Base-by-base conservation (phyloP, 257 asterid species). In the Apocynum venetum region DNA sequence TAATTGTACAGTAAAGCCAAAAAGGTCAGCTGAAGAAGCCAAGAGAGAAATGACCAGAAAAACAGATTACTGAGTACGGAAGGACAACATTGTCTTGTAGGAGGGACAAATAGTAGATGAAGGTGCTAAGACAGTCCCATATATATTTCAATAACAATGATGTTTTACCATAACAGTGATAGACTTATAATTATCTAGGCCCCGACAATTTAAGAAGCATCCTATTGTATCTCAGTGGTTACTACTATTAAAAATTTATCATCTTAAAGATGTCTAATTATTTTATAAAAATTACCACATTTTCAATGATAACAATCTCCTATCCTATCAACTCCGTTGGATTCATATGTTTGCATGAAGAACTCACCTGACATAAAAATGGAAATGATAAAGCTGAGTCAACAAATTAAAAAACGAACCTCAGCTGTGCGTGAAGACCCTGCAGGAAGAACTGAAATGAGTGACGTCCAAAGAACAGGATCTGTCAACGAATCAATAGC, bases 401-500 rank as follows among this genome's bases (percentile, higher is more conserved):
- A 61, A 65, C 63, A 56, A 55, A 76, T 44, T 78, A 80, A 83
- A 78, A 77, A 63, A 79, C 88, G 57, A 56, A 94, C 98, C 98
- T 95, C 97, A 43, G 86, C 79, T 53, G 86, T 69, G 76, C 77
- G 87, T 59, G 97, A 90, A 82, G 98, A 86, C 77, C 94, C 98
- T 38, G 86, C 52, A 76, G 97, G 91, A 82, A 90, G 93, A 76
- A 77, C 89, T 31, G 97, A 90, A 75, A 87, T 87, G 47, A 95
- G 89, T 81, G 95, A 85, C 66, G 92, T 82, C 98, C 98, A 95
- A 80, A 90, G 92, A 72, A 83, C 86, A 71, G 97, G 96, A 63
- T 93, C 98, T 66, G 94, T 64, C 77, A 95, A 85, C 66, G 96
- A 84, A 82, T 95, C 98, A 76, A 93, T 86, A 57, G 86, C 68